A percentile compares a stretch with the other conserved stretches of the same genome.
Evolutionary conservation across 2,329 filamentous ascomycete genomes (phyloP).

Genomic region (Calonectria pseudoturangicola): DNA sequence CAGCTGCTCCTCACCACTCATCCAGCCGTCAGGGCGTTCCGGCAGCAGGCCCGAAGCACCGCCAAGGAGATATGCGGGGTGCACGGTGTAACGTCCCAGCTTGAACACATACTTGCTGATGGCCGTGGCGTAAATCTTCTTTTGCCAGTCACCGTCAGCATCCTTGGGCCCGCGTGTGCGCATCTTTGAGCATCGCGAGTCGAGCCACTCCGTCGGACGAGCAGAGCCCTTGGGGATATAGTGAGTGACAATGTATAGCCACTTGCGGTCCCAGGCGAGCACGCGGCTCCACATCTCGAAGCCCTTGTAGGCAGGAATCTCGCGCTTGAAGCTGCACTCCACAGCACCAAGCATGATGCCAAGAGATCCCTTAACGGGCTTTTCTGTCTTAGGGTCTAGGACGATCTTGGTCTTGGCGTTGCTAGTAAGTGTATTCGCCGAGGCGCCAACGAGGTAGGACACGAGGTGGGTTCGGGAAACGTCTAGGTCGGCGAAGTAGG

Average conservation of each 20-base stretch:
- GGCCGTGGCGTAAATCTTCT: slow-evolving; percentile 81
- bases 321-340: slow-evolving; percentile 82
- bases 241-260: slow-evolving; percentile 85
- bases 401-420: slow-evolving; percentile 72
- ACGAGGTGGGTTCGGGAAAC: slow-evolving; percentile 88
- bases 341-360: slow-evolving; percentile 83
- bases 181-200: slow-evolving; percentile 65
- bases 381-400: slow-evolving; percentile 66
- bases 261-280: slow-evolving; percentile 86
- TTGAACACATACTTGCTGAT: slow-evolving; percentile 90
- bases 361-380: slow-evolving; percentile 72
- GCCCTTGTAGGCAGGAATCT: slow-evolving; percentile 80
- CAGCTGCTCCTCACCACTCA: slow-evolving; percentile 65
- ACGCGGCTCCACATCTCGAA: slow-evolving; percentile 86
- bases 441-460: slow-evolving; percentile 78
- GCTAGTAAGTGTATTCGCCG: slow-evolving; percentile 70
- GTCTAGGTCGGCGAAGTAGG: slow-evolving; percentile 92
- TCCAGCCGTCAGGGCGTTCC: slow-evolving; percentile 80
- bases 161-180: slow-evolving; percentile 63
- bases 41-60: slow-evolving; percentile 83
- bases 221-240: slow-evolving; percentile 80
- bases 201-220: slow-evolving; percentile 72
- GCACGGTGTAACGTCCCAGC: slow-evolving; percentile 86
- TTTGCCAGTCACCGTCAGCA: slow-evolving; percentile 69
- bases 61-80: slow-evolving; percentile 84